Base-by-base conservation (phyloP, 768 basidiomycete genomes). In the Paxillus ammoniavirescens region DNA sequence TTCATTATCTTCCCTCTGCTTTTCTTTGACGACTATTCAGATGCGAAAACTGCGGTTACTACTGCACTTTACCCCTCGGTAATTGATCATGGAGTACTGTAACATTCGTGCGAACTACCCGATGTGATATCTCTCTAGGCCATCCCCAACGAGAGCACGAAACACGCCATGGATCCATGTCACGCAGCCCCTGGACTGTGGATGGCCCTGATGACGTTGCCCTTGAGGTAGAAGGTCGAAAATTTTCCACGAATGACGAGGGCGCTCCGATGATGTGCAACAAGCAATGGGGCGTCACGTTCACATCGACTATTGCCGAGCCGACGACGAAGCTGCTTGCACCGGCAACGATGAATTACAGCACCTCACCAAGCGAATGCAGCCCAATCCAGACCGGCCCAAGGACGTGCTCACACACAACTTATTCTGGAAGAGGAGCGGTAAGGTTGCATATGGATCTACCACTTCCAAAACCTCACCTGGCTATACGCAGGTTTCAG, bases 81-180 rank as follows among this genome's bases (percentile, higher is more conserved):
- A 53, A 35, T 69, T 49, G 7, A 12, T 5, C 7, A 23, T 35
- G 6, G 4, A 8, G 1, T 8, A 28, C 8, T 21, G 33, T 23
- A 5, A 30, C 5, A 30, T 30, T 21, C 21, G 17, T 42, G n/a
- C 10, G 0, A 28, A 47, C n/a, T 1, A 15, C 36, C 9, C 30
- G 5, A 8, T 15, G 10, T n/a, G 18, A 15, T n/a, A n/a, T 35
- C 17, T 40, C 8, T 18, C 5, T 47, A 82, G 82, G 77, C 4
- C 82, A 83, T 47, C 50, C 77, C 0, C 82, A 83, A 53, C 71
- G 75, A 50, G 77, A 80, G 47, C 82, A 83, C 52, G 80, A 82
- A 54, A 83, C 82, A 0, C 72, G 73, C 40, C 82, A 83, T 56
- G 82, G 82, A n/a, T 82, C 79, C 8, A 82, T 82, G 80, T 76